Base-by-base conservation (phyloP, 1,284 basidiomycete species). In the Ceratobasidium sp. region DNA sequence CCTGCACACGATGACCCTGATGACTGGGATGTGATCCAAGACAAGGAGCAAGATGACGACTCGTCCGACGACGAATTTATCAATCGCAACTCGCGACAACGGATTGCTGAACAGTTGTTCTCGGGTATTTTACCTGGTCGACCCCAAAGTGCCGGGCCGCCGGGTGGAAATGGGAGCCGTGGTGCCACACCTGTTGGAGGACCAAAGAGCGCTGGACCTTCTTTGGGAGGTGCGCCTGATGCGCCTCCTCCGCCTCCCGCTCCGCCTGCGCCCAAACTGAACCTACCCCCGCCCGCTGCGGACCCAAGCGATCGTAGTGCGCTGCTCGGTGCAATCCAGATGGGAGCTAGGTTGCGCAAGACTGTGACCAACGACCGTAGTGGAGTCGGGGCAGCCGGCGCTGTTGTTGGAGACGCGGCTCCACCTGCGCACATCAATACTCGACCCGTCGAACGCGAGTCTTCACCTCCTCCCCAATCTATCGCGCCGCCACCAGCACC, bases 321-420 rank as follows among this genome's bases (percentile, higher is more conserved):
- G 0, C 83, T 99, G 32, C 81, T 99, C 73, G 83, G 84, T 14
- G 89, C 93, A 14, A 99, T 99, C 76, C 90, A 94, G 78, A 87
- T 89, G 5, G 97, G 97, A 1, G 81, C 87, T 43, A 86, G 83
- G 75, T 83, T 99, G 74, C 87, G 86, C 72, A 94, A 94, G 81
- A 82, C 94, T 0, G 85, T 89, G 74, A 98, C 96, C 0, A 88
- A 91, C 72, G 97, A 98, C 79, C 90, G 92, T 75, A 94, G 92
- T 76, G 87, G 80, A 0, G 88, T 91, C 3, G 80, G 85, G 0
- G 83, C 89, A 0, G 85, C 90, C 14, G 96, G 96, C 1, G 88
- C 83, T 64, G 92, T 97, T 6, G 78, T 98, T 12, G 82, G 91
- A 36, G 92, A 93, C 74, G 79, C 80, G 55, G 87, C 87, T 1